phyloP scores from a whole-genome alignment of 2,329 filamentous ascomycete genomes.

The Hortaea sp. region DNA sequence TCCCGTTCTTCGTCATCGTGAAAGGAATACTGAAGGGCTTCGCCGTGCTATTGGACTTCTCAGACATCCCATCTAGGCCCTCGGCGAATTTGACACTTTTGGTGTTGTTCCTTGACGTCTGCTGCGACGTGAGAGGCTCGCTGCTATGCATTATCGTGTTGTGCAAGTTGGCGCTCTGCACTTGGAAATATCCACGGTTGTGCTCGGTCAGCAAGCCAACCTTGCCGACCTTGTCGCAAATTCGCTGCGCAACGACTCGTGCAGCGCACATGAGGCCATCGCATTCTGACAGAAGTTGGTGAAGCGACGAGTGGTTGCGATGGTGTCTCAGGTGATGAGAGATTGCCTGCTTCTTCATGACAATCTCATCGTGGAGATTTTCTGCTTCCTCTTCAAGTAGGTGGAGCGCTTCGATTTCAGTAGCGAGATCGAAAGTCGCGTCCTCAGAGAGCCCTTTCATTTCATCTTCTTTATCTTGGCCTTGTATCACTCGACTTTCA shows the following conservation, averaged over 20 bases:
- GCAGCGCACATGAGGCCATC: slow-evolving; percentile 34
- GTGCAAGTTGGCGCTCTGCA: slow-evolving; percentile 11
- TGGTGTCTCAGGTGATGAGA: slow-evolving; percentile 29
- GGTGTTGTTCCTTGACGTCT: slow-evolving; percentile 3
- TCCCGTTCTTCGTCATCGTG: slow-evolving; percentile 7
- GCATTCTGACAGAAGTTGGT: slow-evolving; percentile 32
- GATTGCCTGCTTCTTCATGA: slow-evolving; percentile 24
- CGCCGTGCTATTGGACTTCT: background rate
- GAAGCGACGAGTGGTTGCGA: slow-evolving; percentile 27
- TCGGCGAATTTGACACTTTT: background rate
- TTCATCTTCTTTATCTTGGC: background rate
- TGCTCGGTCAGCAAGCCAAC: background rate
- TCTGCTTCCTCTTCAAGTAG: slow-evolving; percentile 20
- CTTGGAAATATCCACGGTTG: slow-evolving; percentile 10
- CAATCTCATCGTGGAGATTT: slow-evolving; percentile 16
- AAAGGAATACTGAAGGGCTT: slow-evolving; percentile 1
- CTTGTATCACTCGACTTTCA: too few relatives aligned
- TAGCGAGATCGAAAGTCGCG: slow-evolving; percentile 18
- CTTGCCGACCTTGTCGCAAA: slow-evolving; percentile 21
- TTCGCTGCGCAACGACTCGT: slow-evolving; percentile 24
- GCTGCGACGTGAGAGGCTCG: slow-evolving; percentile 3
- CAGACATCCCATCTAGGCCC: background rate
- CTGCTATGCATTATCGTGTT: slow-evolving; percentile 12
- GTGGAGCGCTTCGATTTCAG: slow-evolving; percentile 32
- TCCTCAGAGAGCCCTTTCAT: background rate